Evolutionary conservation across 768 basidiomycete species (phyloP), one percentile per base, ranked within the genome.

Genomic region (Phlegmacium glaucopus): DNA sequence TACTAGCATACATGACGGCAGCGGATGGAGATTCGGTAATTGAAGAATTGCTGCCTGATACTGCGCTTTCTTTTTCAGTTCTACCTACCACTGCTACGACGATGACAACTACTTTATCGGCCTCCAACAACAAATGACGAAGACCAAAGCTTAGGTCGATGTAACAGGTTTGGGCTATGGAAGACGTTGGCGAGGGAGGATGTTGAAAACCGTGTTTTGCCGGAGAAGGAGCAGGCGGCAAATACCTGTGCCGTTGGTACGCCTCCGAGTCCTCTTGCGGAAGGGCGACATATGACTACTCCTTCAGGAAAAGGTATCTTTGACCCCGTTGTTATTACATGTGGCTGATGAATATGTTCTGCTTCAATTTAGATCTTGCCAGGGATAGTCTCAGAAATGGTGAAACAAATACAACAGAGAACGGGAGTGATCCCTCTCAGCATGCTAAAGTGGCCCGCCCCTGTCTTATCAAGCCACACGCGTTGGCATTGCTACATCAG

Each of bases 151-250:
- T 27, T 54, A 16, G 59, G 60, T 39, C 64, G 69, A 40, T 72
- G 74, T 56, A 77, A 77, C 2, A 59, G 71, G 45, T 78, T 78
- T 55, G 77, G 72, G 61, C 61, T 5, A 69, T 69, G 7, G 59
- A 64, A 37, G 68, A 74, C 47, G 68, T 71, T 11, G 65, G 72
- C n/a, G 62, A 65, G n/a, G n/a, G n/a, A n/a, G 5, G 69, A 67
- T 49, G 49, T 69, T 42, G 61, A 64, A 40, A 63, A 53, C 10
- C 61, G 65, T 22, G 48, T 47, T 13, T 55, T 59, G 13, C 34
- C 48, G 37, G 58, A 59, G 30, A 50, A 58, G 30, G 47, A 49
- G 6, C 50, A 47, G 28, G 46, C 28, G 12, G 26, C 44, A 4
- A 25, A 17, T 13, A 15, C 27, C 39, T 25, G 11, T 18, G 39